These are phyloP conservation scores for Pseudonitzschia pungens DNA, from an alignment of 108 stramenopile species.

Conservation along the genomic window DNA sequence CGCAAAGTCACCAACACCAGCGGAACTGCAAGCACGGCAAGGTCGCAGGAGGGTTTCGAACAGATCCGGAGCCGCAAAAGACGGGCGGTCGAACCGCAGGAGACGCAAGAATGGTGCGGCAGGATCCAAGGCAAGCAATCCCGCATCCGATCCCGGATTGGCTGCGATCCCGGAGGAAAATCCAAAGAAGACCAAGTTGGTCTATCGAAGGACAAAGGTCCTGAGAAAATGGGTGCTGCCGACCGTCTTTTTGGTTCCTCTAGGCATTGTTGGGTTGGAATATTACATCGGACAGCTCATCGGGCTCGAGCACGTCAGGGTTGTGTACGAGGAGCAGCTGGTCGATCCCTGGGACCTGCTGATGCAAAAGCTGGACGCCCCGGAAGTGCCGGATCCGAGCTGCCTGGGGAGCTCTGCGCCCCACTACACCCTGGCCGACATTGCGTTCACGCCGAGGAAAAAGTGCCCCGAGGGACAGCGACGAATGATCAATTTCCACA, in stretches of 20 bases:
- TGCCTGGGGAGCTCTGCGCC: background rate
- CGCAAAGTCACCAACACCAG: too few relatives aligned
- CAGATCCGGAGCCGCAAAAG: too few relatives aligned
- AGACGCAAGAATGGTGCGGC: too few relatives aligned
- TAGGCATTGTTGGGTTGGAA: slow-evolving; percentile 22
- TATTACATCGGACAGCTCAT: slow-evolving; percentile 27
- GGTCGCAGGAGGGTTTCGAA: too few relatives aligned
- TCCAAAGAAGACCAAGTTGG: background rate
- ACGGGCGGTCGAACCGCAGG: too few relatives aligned
- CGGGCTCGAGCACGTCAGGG: slow-evolving; percentile 21
- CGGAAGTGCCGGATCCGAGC: background rate
- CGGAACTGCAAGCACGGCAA: too few relatives aligned
- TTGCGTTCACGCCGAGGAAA: slow-evolving; percentile 4
- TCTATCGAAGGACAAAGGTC: slow-evolving; percentile 17
- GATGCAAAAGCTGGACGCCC: background rate
- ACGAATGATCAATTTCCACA: slow-evolving; percentile 28
- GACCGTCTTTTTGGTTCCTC: slow-evolving; percentile 24
- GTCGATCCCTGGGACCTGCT: slow-evolving; percentile 29
- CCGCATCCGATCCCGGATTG: too few relatives aligned
- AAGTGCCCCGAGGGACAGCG: slow-evolving; percentile 19
- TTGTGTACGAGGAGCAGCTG: slow-evolving; percentile 25
- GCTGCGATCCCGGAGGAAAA: background rate
- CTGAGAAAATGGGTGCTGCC: slow-evolving; percentile 24
- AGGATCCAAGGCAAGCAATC: too few relatives aligned
- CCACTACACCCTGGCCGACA: background rate